Conservation (phyloP, 1,284 basidiomycete species). For the Malassezia equina region DNA sequence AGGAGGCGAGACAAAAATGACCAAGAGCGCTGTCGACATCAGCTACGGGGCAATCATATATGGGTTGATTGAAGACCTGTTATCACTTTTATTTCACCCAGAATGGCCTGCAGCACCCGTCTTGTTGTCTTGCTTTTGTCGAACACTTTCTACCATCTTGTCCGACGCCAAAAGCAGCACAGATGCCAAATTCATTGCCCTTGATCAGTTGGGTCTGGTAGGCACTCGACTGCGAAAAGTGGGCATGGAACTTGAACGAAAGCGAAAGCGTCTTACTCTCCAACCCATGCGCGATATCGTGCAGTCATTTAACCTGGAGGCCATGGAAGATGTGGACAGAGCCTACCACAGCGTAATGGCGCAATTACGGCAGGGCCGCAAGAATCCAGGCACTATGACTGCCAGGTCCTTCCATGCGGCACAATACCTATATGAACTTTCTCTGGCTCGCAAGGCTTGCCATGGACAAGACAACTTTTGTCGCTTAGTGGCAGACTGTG, state of each 20-base stretch:
- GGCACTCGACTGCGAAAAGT: constrained; percentile 62
- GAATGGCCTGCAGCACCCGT: constrained; percentile 91
- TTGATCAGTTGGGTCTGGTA: constrained; percentile 87
- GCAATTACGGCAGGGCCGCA: constrained; percentile 53
- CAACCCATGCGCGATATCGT: background rate
- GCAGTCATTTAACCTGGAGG: constrained; percentile 49
- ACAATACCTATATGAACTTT: constrained; percentile 31
- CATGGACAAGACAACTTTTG: background rate
- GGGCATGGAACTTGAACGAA: constrained; percentile 12
- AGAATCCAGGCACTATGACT: constrained; percentile 23
- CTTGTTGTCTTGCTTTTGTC: constrained; percentile 50
- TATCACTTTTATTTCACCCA: constrained; percentile 80
- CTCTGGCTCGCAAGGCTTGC: background rate
- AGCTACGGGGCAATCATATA: constrained; percentile 76
- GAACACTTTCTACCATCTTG: constrained; percentile 24
- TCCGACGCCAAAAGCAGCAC: constrained; percentile 63
- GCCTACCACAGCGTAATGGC: constrained; percentile 59
- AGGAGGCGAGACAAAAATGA: constrained; percentile 29
- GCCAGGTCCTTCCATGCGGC: constrained; percentile 24
- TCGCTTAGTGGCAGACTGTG: background rate
- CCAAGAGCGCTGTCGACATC: constrained; percentile 30
- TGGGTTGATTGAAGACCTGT: constrained; percentile 72
- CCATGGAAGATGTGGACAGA: constrained; percentile 56
- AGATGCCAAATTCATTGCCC: constrained; percentile 62
- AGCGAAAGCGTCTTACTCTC: background rate